Conservation (phyloP, 2,329 filamentous ascomycete species). For the Colletotrichum falcatum region DNA sequence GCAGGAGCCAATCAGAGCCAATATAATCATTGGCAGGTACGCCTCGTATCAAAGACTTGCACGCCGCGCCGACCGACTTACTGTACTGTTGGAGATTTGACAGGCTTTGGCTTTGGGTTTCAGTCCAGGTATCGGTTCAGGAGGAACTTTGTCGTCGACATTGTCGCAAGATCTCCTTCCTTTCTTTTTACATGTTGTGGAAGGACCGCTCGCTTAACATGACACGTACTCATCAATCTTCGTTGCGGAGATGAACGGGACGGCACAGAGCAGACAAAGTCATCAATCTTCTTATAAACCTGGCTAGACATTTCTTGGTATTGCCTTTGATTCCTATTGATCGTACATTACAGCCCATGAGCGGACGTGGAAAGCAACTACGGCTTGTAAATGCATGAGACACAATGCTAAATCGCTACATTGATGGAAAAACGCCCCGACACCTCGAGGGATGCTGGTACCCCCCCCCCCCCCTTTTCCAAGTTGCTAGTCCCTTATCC, state of each 20-base stretch:
- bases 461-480: conserved; percentile 6
- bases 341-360: conserved; percentile 28
- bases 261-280: background rate
- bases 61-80: background rate
- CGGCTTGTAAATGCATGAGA: conserved; percentile 23
- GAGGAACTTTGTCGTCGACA: background rate
- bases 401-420: conserved; percentile 30
- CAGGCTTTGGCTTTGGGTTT: background rate
- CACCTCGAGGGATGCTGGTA: conserved; percentile 28
- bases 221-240: background rate
- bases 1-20: background rate
- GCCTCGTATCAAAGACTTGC: background rate
- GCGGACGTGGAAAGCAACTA: background rate
- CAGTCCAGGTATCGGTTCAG: background rate
- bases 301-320: background rate
- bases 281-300: background rate
- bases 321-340: conserved; percentile 26
- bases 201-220: background rate
- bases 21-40: no score
- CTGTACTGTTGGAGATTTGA: background rate
- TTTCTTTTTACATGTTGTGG: background rate
- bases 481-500: conserved; percentile 7
- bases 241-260: background rate
- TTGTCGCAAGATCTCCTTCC: no score
- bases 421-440: conserved; percentile 33